Evolutionary conservation across 805 yeast genomes (phyloP), one percentile per base, ranked within the genome.

Genomic region (Candida sakaeoensis): DNA sequence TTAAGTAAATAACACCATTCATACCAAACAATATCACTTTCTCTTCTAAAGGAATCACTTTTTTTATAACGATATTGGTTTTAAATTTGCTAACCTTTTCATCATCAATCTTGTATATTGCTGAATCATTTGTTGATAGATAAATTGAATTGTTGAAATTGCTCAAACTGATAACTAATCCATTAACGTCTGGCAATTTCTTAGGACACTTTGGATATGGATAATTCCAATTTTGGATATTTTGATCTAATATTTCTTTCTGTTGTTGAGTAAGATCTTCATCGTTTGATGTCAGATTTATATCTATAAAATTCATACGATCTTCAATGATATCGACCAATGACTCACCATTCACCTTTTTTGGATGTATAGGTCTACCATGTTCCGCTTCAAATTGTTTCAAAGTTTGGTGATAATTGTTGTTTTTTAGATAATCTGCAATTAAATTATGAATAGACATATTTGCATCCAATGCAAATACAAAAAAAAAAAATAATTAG

Each of bases 361-460:
- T 44, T 2, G 52, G 42, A 17, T 39, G 37, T 13, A 70, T 54
- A 4, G 65, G 58, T 31, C 44, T 56, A 8, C 76, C 74, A 33
- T 65, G 51, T 41, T 77, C 81, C 12, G 49, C 44, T 46, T 79
- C 74, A 35, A 82, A 75, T 2, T 62, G 50, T n/a, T 57, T 52
- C 10, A 81, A 56, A 0, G 90, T 75, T 0, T 60, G 61, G 1
- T 40, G 44, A 34, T 68, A 70, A 1, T 77, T 75, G 21, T 77
- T 67, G n/a, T 68, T 60, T 21, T 66, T 55, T n/a, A 84, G 65
- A 47, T 75, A 83, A 22, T 79, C 77, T 0, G 85, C 88, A 9
- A 84, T 65, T 23, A 82, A 55, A 28, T 49, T 43, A 33, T 58
- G 61, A 18, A 54, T 52, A 8, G 28, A 36, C 28, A 31, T 19